Evolutionary conservation across 1,284 basidiomycete species (phyloP).

Genomic region (Erythrobasidium hasegawianum): DNA sequence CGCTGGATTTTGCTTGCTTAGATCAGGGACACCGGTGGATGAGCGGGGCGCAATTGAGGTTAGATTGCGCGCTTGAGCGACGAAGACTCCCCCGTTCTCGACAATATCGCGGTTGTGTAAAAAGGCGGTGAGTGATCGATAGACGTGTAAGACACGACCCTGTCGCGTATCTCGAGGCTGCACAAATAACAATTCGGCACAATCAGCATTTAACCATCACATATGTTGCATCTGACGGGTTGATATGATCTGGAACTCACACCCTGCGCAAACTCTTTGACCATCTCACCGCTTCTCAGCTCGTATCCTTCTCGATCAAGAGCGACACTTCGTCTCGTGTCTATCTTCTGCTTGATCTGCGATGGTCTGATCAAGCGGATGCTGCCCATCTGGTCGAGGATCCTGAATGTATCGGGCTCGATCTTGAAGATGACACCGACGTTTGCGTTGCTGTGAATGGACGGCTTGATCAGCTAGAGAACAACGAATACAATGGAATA

Average conservation of each 20-base stretch:
- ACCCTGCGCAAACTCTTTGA: conserved; percentile 89
- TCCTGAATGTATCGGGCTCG: conserved; percentile 88
- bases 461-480: conserved; percentile 20
- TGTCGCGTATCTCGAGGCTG: conserved; percentile 62
- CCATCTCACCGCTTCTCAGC: conserved; percentile 74
- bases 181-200: conserved; percentile 5
- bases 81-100: conserved; percentile 92
- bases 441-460: conserved; percentile 66
- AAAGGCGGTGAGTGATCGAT: conserved; percentile 92
- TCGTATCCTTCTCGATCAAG: conserved; percentile 81
- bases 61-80: conserved; percentile 67
- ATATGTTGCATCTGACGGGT: not conserved
- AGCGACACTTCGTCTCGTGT: conserved; percentile 78
- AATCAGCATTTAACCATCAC: not conserved
- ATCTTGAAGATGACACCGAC: conserved; percentile 98
- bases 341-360: conserved; percentile 82
- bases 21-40: conserved; percentile 63
- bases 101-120: conserved; percentile 83
- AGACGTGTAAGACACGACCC: conserved; percentile 89
- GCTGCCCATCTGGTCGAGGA: conserved; percentile 90
- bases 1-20: conserved; percentile 91
- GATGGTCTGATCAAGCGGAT: conserved; percentile 85
- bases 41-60: conserved; percentile 67
- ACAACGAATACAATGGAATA: not conserved
- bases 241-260: conserved; percentile 53